Evolutionary conservation across 1,284 basidiomycete genomes (phyloP), one percentile per base, ranked within the genome.

Genomic region (Irpex sp.): DNA sequence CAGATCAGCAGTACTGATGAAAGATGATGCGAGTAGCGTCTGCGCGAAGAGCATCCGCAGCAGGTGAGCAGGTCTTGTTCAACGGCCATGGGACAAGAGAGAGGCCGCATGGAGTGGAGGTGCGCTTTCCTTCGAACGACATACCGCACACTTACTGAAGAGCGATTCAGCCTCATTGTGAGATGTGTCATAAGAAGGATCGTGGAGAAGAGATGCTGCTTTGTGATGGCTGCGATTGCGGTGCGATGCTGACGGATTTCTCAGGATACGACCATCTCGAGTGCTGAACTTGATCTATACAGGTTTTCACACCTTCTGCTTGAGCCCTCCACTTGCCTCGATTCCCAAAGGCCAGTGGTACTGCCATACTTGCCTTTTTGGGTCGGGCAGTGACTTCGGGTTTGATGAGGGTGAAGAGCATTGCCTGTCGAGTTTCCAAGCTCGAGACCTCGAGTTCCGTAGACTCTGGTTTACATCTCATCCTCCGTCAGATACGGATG

Each of bases 361-460:
- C 76, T 99, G 97, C 75, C 93, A 94, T 69, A 88, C 89, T 1
- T 99, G 97, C 72, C 81, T 99, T 15, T 86, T 96, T 53, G 91
- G 89, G 33, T 97, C 94, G 0, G 96, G 97, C n/a, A 94, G 94
- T 62, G 97, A 98, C 76, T 99, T 94, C 72, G 97, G 97, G 50
- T 99, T 99, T 71, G 97, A 98, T 70, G 97, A 98, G 71, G 97
- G 97, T 60, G 92, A 98, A 75, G 96, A 98, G 68, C 97, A 99
- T 75, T 90, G 88, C 66, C 82, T 99, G 51, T 85, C 93, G 50
- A 94, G 89, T 69, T 99, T 99, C 78, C 95, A 97, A 72, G 90
- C 90, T 46, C 86, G 97, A 21, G 97, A 98, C 69, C 80, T 84
- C 31, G 92, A 92, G 63, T 99, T 99, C 78, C 87, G 94, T 63